Evolutionary conservation across 169 alveolate species (phyloP).

Genomic region (Plasmodium blacklocki): DNA sequence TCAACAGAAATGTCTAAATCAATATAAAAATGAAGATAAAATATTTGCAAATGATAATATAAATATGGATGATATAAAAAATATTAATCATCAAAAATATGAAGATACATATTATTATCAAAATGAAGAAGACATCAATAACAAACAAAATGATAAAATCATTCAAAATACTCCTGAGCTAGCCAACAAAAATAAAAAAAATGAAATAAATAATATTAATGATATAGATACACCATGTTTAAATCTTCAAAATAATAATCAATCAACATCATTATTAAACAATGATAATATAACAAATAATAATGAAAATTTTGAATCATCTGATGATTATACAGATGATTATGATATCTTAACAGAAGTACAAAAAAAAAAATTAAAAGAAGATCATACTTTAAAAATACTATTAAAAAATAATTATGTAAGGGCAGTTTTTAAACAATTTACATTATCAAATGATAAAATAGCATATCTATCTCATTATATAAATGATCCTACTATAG

Average conservation of each 20-base stretch:
- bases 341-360: constrained; percentile 29
- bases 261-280: not conserved
- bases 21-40: not conserved
- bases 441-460: constrained; percentile 44
- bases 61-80: too few species aligned
- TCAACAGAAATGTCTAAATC: constrained; percentile 3
- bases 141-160: too few species aligned
- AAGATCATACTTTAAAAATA: constrained; percentile 34
- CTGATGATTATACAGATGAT: constrained; percentile 26
- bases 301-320: not conserved
- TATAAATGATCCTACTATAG: constrained; percentile 62
- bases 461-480: constrained; percentile 44
- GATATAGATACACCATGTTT: too few species aligned
- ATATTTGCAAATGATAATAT: not conserved
- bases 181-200: not conserved
- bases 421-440: constrained; percentile 49
- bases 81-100: too few species aligned
- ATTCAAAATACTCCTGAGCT: too few species aligned
- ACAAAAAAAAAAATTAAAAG: constrained; percentile 49
- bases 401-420: constrained; percentile 65
- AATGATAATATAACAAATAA: not conserved
- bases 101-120: too few species aligned
- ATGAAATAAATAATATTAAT: not conserved
- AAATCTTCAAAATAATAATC: not conserved
- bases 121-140: too few species aligned